Evolutionary conservation across 441 rosid genomes (phyloP), one percentile per base, ranked within the genome.

Genomic region (Populus hybrid): DNA sequence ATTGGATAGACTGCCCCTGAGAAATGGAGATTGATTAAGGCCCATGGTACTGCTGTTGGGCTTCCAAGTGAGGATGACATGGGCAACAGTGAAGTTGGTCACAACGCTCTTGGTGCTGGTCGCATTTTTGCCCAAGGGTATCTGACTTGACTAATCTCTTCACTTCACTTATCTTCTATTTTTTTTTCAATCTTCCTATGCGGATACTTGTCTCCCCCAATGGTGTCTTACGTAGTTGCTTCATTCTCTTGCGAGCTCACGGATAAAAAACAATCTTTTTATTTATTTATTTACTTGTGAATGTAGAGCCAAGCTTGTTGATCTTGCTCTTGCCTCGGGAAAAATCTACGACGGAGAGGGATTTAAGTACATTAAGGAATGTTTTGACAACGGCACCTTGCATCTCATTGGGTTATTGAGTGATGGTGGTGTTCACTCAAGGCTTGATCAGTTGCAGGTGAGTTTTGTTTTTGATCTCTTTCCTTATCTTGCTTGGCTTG

Each of bases 21-120:
- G 64, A 89, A 78, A 42, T 95, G 99, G 99, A 91, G 95, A 81
- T 76, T 95, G 84, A 82, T 95, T 76, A 92, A 77, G 82, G 99
- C 99, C 71, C 98, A 95, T 69, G 99, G 98, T 35, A 84, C 77
- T 23, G 97, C 98, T 12, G 99, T 94, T 53, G 99, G 99, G 33
- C 98, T 95, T 33, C 99, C 99, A 9, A 86, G 93, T 12, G 99
- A 95, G 38, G 99, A 95, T 79, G 99, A 95, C 75, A 95, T 95
- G 99, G 99, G 99, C 20, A 95, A 95, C 86, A 95, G 99, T 76
- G 99, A 95, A 80, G 99, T 94, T 31, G 99, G 99, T 64, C 99
- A 95, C 76, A 95, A 95, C 76, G 99, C 99, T 35, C 98, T 95
- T 18, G 99, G 99, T 9, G 97, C 99, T 53, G 98, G 99, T 14